Conservation (phyloP, 139 green algal genomes). For the Haematococcus sp. region DNA sequence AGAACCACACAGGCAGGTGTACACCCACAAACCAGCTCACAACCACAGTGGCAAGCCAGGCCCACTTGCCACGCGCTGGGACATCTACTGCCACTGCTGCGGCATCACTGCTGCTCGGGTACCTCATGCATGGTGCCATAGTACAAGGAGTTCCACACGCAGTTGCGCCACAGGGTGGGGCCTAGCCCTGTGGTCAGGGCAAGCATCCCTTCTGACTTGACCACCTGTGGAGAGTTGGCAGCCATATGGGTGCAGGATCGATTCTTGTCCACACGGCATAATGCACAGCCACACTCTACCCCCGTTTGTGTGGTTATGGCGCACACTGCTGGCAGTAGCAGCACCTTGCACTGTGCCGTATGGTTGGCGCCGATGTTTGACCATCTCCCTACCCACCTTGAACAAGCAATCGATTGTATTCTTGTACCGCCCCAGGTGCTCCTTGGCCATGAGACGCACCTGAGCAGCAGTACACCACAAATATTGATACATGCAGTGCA, state of each 20-base stretch:
- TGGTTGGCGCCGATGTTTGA: too few relatives aligned
- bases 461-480: constrained; percentile 12
- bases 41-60: too few relatives aligned
- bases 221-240: constrained; percentile 39
- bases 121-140: constrained; percentile 41
- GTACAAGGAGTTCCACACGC: constrained; percentile 49
- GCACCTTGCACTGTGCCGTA: too few relatives aligned
- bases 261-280: neutral
- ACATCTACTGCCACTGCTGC: too few relatives aligned
- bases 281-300: too few relatives aligned
- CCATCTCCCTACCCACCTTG: constrained; percentile 15
- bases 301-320: too few relatives aligned
- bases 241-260: neutral
- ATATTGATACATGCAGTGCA: neutral
- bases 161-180: constrained; percentile 54
- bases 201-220: constrained; percentile 32
- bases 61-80: too few relatives aligned
- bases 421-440: constrained; percentile 53
- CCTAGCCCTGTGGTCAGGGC: constrained; percentile 44
- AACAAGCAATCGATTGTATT: constrained; percentile 50
- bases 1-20: too few relatives aligned
- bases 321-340: too few relatives aligned
- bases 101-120: too few relatives aligned
- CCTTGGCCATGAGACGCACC: constrained; percentile 59
- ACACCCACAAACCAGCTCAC: too few relatives aligned